Base-by-base conservation (phyloP, 805 yeast genomes). In the Nadsonia fulvescens region DNA sequence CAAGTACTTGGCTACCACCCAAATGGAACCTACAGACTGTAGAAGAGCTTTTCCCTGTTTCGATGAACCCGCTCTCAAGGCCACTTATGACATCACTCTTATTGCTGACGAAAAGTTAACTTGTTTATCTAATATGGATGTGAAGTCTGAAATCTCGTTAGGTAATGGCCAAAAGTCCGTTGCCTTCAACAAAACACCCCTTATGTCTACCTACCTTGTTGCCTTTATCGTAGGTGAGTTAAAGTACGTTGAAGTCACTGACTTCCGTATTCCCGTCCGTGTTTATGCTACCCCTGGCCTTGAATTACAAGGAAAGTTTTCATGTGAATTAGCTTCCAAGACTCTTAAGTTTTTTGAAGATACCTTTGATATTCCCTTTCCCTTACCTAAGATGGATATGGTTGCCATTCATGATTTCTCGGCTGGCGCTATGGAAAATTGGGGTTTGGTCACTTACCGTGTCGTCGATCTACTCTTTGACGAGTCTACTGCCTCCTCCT, bases 361-460 rank as follows among this genome's bases (percentile, higher is more conserved):
- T 39, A 59, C 64, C 32, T 74, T 74, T 44, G 76, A 66, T 35
- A 66, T 72, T 38, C 66, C 68, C 26, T 78, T 75, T 43, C 89
- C 91, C 12, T 57, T 78, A 38, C 86, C 91, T 23, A 78, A 78
- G 50, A 54, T 77, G 46, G 92, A 79, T 44, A 56, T 76, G 50
- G 54, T 79, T 19, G 83, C 83, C 3, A 72, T 78, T 31, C 83
- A 78, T 37, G 67, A 75, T 27, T 75, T 72, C 44, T 65, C 77
- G 16, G 82, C 81, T 31, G 78, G 79, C 39, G 93, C 91, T 12
- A 78, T 78, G 93, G 93, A 78, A 53, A 79, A 79, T 54, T 78
- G 83, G 78, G 91, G 91, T 14, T 54, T 79, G 26, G 66, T 78
- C 49, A 74, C 63, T 40, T 77, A 63, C 52, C 72, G 71, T 40